Base-by-base conservation (phyloP, 345 rosid species). In the Acer negundo region DNA sequence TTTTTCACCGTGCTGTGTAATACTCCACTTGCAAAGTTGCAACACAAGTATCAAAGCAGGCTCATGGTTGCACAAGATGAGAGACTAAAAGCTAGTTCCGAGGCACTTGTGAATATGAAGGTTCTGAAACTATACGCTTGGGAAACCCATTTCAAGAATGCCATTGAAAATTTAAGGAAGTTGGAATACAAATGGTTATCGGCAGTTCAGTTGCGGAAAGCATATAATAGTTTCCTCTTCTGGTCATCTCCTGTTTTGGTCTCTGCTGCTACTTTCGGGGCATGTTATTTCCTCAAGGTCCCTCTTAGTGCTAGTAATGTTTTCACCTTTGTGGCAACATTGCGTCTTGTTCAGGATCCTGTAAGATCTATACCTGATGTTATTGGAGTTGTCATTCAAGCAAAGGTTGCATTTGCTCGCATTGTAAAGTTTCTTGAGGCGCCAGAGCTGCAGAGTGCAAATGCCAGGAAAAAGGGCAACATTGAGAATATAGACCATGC, bases 201-300 rank as follows among this genome's bases (percentile, higher is more conserved):
- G n/a, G 94, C 99, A 0, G 93, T 93, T 53, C 99, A 92, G 87
- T 73, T 88, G 63, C 83, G 92, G 66, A 95, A 77, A 75, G 80
- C 94, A 28, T 95, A 95, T 46, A 95, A 93, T 58, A 26, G 74
- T 3, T 84, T 90, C 78, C 93, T 95, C 69, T 90, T 93, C 72
- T 95, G 97, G 99, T 89, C 94, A 64, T 93, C 98, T 0, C 99
- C 99, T 10, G 91, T 95, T 61, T 79, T 93, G 80, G 97, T 95
- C 79, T 93, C 98, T 59, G 84, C 94, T 53, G 98, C 97, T 40
- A 92, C 98, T 56, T 95, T 95, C 26, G 86, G 92, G 6, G 93
- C 99, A 55, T 93, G 99, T 35, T 93, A 93, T 81, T 84, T 92
- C 80, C 84, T 95, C 2, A 75, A 90, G 67, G 77, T 95, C 74